Evolutionary conservation across 2,329 filamentous ascomycete species (phyloP), one percentile per base, ranked within the genome.

Genomic region (Plectosphaerella sp.): DNA sequence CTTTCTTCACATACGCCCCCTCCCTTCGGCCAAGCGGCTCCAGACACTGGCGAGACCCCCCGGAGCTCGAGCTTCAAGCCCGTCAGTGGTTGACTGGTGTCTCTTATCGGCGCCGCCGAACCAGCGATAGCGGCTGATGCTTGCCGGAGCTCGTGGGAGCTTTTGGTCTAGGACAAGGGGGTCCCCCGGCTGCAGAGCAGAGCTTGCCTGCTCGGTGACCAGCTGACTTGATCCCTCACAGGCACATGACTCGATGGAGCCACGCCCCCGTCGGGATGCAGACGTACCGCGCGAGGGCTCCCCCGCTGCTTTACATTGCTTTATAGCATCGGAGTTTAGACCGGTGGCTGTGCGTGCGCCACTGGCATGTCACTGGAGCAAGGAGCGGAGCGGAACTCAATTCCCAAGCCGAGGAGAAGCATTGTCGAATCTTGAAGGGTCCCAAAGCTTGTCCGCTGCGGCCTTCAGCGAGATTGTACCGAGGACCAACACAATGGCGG

Each of bases 141-240:
- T 43, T 43, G 41, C 18, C 41, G 16, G 16, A 43, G 41, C 41
- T 43, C 16, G 41, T 18, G 41, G 16, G 41, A 43, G 41, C 41
- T 43, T 43, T 43, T 12, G 22, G 28, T 12, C 28, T 33, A n/a
- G n/a, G 41, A 43, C 41, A 16, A 11, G 41, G 28, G 28, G 22
- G 22, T 15, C 15, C 37, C 37, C 37, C 37, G 18, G 37, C 37
- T 41, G 37, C 37, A 37, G 28, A 33, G 28, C 37, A 43, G 41
- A 43, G 41, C 41, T 43, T 43, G 16, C 37, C 15, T 33, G 28
- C 10, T 20, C 11, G 10, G 16, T 43, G 47, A 41, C 20, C 47
- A 48, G 47, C 47, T 48, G 47, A 48, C 47, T 37, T 48, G 18
- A 39, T 33, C 37, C 47, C 47, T 41, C 22, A n/a, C 22, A 48